These are phyloP conservation scores for Euphrasia confusa DNA, from an alignment of 257 asterid species.

Conservation along the genomic window DNA sequence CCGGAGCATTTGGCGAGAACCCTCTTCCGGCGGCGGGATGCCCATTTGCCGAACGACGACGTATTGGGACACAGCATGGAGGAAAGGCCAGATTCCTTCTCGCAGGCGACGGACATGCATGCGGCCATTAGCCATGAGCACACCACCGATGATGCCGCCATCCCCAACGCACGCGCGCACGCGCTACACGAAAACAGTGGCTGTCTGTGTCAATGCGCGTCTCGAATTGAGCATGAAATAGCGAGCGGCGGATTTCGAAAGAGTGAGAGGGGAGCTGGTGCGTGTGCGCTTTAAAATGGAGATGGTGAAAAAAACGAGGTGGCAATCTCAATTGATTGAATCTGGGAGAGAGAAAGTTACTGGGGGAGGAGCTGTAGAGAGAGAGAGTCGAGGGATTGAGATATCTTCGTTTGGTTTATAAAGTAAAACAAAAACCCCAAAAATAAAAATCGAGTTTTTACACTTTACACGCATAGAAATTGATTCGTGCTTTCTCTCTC, in stretches of 20 bases:
- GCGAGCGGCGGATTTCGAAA: neutral
- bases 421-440: too few relatives aligned
- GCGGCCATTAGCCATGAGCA: slow-evolving; percentile 78
- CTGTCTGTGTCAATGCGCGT: neutral
- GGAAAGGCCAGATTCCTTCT: slow-evolving; percentile 42
- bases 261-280: neutral
- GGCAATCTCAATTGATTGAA: slow-evolving; percentile 30
- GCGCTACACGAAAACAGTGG: neutral
- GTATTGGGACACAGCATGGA: slow-evolving; percentile 25
- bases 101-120: slow-evolving; percentile 82
- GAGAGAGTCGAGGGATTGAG: slow-evolving; percentile 22
- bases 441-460: too few relatives aligned
- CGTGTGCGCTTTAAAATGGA: slow-evolving; percentile 20
- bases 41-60: slow-evolving; percentile 41
- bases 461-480: too few relatives aligned
- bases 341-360: slow-evolving; percentile 21
- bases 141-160: slow-evolving; percentile 58
- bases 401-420: neutral
- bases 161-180: slow-evolving; percentile 12
- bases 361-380: neutral
- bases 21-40: slow-evolving; percentile 43
- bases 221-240: slow-evolving; percentile 2
- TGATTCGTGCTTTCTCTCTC: too few relatives aligned
- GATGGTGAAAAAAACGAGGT: slow-evolving; percentile 36
- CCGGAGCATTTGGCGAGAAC: slow-evolving; percentile 26